A percentile compares a stretch with the other conserved stretches of the same genome.
Evolutionary conservation across 352 stramenopile species (phyloP).

Genomic region (Pythium folliculosum): DNA sequence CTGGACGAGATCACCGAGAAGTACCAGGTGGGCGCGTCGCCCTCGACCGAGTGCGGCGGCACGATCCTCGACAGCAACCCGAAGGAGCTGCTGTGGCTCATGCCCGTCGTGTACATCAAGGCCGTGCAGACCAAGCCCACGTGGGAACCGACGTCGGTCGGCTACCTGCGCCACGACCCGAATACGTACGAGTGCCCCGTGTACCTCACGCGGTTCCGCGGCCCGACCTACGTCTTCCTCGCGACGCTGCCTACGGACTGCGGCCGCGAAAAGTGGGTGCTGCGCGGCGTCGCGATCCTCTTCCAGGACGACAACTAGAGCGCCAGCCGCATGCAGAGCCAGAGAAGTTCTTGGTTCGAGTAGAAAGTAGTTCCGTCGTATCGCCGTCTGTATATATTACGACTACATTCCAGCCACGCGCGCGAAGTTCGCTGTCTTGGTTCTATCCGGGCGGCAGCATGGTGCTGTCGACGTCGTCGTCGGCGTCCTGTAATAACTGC

Average conservation of each 20-base stretch:
- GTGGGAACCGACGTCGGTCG: conserved; percentile 95
- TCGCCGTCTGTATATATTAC: conserved; percentile 2
- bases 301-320: conserved; percentile 96
- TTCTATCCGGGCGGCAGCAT: conserved; percentile 68
- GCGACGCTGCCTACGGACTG: conserved; percentile 93
- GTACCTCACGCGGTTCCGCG: conserved; percentile 96
- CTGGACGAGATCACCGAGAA: conserved; percentile 90
- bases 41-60: conserved; percentile 84
- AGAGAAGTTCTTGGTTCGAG: not conserved
- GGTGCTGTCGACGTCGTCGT: conserved; percentile 66
- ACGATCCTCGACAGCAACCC: conserved; percentile 93
- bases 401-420: not conserved
- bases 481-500: conserved; percentile 65
- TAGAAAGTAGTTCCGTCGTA: not conserved
- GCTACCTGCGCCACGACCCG: conserved; percentile 93
- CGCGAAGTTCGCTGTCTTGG: not conserved
- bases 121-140: conserved; percentile 91
- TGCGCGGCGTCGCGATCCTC: conserved; percentile 93
- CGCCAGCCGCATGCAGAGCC: no score
- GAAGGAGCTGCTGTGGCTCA: conserved; percentile 93
- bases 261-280: conserved; percentile 92
- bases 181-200: conserved; percentile 96
- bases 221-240: conserved; percentile 96
- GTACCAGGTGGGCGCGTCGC: conserved; percentile 82
- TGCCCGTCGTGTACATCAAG: conserved; percentile 96